Percentiles rank a stretch among this genome's conserved stretches.
phyloP scores from a whole-genome alignment of 257 asterid genomes.

The Nicotiana tabacum region DNA sequence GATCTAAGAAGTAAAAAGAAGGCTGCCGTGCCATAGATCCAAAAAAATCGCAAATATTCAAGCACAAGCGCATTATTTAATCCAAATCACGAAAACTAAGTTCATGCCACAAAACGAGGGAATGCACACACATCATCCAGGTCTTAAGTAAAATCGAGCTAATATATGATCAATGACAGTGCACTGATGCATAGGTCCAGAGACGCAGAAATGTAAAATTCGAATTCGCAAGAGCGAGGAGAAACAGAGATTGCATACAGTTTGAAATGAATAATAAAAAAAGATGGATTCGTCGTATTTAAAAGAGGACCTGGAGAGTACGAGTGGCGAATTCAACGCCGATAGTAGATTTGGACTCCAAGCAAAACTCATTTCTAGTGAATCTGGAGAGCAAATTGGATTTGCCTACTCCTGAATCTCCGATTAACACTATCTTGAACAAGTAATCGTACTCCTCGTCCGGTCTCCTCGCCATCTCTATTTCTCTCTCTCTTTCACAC shows the following conservation, averaged over 20 bases:
- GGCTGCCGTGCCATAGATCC: neutral
- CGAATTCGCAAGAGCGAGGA: neutral
- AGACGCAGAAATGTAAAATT: no score
- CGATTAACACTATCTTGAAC: slow-evolving; percentile 38
- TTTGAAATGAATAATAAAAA: neutral
- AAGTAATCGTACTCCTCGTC: slow-evolving; percentile 48
- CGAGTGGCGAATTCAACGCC: slow-evolving; percentile 54
- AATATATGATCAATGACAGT: neutral
- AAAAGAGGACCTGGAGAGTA: slow-evolving; percentile 22
- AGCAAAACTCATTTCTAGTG: slow-evolving; percentile 40
- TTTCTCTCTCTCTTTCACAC: neutral
- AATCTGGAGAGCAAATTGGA: slow-evolving; percentile 38
- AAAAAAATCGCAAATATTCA: no score
- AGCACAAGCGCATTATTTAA: neutral
- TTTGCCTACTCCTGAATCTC: slow-evolving; percentile 43
- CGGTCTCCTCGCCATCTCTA: slow-evolving; percentile 35
- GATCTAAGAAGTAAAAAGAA: neutral
- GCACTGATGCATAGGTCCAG: no score
- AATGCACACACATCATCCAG: neutral
- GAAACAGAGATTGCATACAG: neutral
- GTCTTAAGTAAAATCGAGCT: neutral
- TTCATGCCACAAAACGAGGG: neutral
- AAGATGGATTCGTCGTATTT: neutral
- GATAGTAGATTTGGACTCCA: slow-evolving; percentile 46
- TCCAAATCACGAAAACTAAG: neutral